These are phyloP conservation scores for Pneumocystis wakefieldiae DNA, from an alignment of 1,139 yeast genomes.

Conservation along the genomic window DNA sequence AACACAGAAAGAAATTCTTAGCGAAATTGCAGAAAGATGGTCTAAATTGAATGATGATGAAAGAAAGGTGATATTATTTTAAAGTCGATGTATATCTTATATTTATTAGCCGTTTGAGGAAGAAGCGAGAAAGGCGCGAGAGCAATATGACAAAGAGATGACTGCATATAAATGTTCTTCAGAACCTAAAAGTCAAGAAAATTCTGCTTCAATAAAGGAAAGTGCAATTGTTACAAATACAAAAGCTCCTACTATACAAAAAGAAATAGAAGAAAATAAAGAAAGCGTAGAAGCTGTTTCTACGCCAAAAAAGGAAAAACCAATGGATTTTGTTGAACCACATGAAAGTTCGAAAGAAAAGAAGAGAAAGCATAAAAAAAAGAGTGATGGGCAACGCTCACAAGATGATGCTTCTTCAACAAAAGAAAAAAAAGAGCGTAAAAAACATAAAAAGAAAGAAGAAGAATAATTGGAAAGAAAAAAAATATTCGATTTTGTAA, in stretches of 20 bases:
- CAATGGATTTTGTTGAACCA: not conserved
- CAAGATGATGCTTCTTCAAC: not conserved
- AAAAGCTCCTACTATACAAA: not conserved
- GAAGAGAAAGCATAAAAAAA: not conserved
- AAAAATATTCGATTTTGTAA: not conserved
- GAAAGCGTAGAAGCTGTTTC: not conserved
- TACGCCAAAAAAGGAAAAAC: not conserved
- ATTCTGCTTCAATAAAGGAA: not conserved
- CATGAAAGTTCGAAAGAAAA: not conserved
- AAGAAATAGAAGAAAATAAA: not conserved
- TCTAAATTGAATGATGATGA: conserved; percentile 48
- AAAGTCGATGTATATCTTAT: not conserved
- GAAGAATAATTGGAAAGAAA: not conserved
- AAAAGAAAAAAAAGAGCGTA: not conserved
- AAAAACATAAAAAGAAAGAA: not conserved
- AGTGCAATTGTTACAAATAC: not conserved
- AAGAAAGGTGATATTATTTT: conserved; percentile 28
- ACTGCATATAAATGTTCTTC: not conserved
- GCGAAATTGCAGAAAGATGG: conserved; percentile 68
- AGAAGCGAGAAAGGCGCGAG: conserved; percentile 51
- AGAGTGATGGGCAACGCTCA: not conserved
- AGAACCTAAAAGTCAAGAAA: not conserved
- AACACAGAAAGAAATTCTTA: conserved; percentile 61
- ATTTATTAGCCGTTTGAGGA: conserved; percentile 43
- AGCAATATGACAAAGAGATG: conserved; percentile 46